Evolutionary conservation across 257 asterid genomes (phyloP).

Genomic region (Scutellaria baicalensis): DNA sequence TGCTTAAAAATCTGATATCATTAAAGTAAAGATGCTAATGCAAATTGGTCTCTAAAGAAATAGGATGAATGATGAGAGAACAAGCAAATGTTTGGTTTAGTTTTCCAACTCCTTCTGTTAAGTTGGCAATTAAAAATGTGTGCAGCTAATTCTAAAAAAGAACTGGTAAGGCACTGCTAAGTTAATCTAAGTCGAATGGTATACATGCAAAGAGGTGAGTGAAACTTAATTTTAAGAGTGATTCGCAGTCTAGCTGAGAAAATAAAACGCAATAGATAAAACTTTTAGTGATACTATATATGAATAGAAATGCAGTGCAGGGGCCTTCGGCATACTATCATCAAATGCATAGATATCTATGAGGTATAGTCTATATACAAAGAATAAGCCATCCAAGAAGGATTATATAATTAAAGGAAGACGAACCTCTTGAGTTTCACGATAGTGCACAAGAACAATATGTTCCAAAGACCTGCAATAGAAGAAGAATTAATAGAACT

Average conservation of each 20-base stretch:
- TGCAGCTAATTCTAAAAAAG: neutral
- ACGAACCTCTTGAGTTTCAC: conserved; percentile 95
- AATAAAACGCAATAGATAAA: neutral
- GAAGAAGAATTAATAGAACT: conserved; percentile 10
- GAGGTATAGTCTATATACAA: neutral
- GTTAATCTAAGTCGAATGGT: neutral
- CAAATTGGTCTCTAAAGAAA: neutral
- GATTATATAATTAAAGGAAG: conserved; percentile 10
- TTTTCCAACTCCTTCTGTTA: neutral
- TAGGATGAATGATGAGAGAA: neutral
- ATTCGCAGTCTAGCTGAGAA: neutral
- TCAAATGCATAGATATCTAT: neutral
- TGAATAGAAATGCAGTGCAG: neutral
- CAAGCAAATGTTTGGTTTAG: neutral
- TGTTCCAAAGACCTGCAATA: conserved; percentile 83
- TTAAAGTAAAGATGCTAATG: neutral
- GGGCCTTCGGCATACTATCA: neutral
- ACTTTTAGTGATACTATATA: neutral
- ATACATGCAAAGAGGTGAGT: neutral
- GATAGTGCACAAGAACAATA: conserved; percentile 95
- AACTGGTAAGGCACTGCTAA: neutral
- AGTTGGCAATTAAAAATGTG: neutral
- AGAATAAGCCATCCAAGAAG: neutral
- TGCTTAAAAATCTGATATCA: neutral
- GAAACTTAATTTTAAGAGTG: neutral